Percentiles rank a stretch among this genome's conserved stretches.
These are phyloP conservation scores for Phytophthora parvispora DNA, from an alignment of 352 stramenopile genomes.

Conservation along the genomic window DNA sequence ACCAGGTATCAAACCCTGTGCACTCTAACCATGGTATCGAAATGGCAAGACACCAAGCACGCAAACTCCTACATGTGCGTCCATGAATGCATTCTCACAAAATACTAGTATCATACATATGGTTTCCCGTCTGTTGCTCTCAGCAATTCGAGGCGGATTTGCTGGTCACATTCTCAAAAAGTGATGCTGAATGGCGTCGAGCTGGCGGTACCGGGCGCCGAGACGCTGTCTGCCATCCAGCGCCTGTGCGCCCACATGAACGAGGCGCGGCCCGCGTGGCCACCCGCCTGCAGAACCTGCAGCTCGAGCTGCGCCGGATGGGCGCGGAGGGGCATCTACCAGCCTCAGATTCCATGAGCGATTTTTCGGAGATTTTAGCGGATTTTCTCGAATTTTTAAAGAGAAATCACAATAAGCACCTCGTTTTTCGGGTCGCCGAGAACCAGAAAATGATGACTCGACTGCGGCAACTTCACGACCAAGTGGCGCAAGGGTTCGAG, in stretches of 20 bases:
- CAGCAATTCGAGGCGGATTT: no score
- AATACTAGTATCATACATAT: no score
- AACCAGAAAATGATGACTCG: not conserved
- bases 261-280: not conserved
- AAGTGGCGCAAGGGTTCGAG: not conserved
- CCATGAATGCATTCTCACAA: no score
- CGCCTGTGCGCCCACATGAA: not conserved
- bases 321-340: not conserved
- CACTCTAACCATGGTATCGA: not conserved
- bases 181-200: no score
- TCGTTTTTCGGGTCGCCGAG: not conserved
- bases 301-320: not conserved
- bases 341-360: not conserved
- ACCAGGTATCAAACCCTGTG: no score
- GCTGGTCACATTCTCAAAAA: no score
- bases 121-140: no score
- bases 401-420: not conserved
- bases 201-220: not conserved
- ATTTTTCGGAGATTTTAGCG: not conserved
- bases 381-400: not conserved
- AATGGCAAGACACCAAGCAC: no score
- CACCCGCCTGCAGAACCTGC: not conserved
- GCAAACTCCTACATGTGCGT: no score
- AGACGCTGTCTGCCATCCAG: not conserved
- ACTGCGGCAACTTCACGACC: not conserved